Percentiles rank a stretch among this genome's conserved stretches.
phyloP scores from a whole-genome alignment of 192 early-diverging fungal species.

The Backusella tarrabulga region DNA sequence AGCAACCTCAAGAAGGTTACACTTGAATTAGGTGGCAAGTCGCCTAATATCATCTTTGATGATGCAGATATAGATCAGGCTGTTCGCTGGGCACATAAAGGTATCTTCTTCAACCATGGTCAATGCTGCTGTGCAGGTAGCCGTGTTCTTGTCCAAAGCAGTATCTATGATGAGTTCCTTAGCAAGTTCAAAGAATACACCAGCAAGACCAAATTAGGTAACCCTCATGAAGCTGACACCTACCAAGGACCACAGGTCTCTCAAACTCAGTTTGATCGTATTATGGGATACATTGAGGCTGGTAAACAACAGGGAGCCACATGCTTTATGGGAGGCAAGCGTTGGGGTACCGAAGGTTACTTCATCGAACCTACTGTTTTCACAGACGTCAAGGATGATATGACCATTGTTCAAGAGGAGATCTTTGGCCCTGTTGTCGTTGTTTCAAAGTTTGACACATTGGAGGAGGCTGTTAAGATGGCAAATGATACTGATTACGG shows the following conservation, averaged over 20 bases:
- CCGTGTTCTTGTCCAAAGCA: conserved; percentile 73
- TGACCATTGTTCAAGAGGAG: conserved; percentile 68
- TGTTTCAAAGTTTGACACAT: conserved; percentile 68
- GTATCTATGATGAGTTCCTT: conserved; percentile 70
- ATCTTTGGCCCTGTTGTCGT: conserved; percentile 85
- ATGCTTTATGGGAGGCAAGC: conserved; percentile 53
- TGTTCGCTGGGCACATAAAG: conserved; percentile 58
- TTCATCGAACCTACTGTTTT: conserved; percentile 81
- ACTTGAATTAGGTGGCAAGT: conserved; percentile 88
- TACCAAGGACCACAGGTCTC: conserved; percentile 75
- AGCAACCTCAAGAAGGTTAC: conserved; percentile 71
- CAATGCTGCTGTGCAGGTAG: conserved; percentile 82
- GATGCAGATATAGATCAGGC: conserved; percentile 76
- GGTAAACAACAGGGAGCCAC: conserved; percentile 62
- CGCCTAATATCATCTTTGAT: conserved; percentile 72
- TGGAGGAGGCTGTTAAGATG: conserved; percentile 68
- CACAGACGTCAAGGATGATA: conserved; percentile 52
- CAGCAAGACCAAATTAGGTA: conserved; percentile 60
- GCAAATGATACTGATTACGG: conserved; percentile 78
- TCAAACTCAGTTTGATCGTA: conserved; percentile 56
- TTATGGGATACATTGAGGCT: conserved; percentile 58
- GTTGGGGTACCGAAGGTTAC: conserved; percentile 66
- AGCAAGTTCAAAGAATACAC: conserved; percentile 50
- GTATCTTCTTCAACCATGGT: conserved; percentile 79
- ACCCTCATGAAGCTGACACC: conserved; percentile 59